Percentiles rank a stretch among this genome's conserved stretches.
These are phyloP conservation scores for Jaapia argillacea DNA, from an alignment of 768 basidiomycete genomes.

Conservation along the genomic window DNA sequence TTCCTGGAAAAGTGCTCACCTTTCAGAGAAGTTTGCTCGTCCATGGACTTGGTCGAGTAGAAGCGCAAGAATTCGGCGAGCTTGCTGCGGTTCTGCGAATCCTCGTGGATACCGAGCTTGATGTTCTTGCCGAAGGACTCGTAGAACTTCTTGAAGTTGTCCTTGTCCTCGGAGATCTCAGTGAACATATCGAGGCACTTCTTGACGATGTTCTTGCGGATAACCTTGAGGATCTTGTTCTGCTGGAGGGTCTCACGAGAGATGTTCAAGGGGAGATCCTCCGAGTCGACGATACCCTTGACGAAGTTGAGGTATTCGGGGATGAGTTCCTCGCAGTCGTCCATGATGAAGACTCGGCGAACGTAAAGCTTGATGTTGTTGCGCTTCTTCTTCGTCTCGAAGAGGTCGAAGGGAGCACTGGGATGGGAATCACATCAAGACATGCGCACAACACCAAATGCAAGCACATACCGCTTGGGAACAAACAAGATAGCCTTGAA, in stretches of 20 bases:
- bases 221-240: constrained; percentile 99
- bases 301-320: constrained; percentile 99
- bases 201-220: constrained; percentile 99
- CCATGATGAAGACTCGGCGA: constrained; percentile 99
- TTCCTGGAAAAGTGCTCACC: constrained; percentile 34
- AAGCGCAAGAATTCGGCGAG: constrained; percentile 99
- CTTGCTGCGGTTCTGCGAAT: constrained; percentile 97
- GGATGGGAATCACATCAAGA: too few species aligned
- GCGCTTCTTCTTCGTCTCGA: constrained; percentile 99
- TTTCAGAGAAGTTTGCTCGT: constrained; percentile 91
- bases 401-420: constrained; percentile 98
- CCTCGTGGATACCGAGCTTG: constrained; percentile 99
- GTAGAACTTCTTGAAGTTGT: constrained; percentile 96
- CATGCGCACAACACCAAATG: constrained; percentile 6
- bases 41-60: constrained; percentile 88
- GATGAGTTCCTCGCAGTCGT: constrained; percentile 93
- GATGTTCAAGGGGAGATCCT: constrained; percentile 99
- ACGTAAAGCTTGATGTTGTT: constrained; percentile 99
- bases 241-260: constrained; percentile 99
- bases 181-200: constrained; percentile 90
- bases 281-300: constrained; percentile 99
- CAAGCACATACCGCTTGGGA: constrained; percentile 71
- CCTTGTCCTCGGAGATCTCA: constrained; percentile 99
- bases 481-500: constrained; percentile 99
- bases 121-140: constrained; percentile 98